Evolutionary conservation across 768 basidiomycete genomes (phyloP).

Genomic region (Multifurca ochricompacta): DNA sequence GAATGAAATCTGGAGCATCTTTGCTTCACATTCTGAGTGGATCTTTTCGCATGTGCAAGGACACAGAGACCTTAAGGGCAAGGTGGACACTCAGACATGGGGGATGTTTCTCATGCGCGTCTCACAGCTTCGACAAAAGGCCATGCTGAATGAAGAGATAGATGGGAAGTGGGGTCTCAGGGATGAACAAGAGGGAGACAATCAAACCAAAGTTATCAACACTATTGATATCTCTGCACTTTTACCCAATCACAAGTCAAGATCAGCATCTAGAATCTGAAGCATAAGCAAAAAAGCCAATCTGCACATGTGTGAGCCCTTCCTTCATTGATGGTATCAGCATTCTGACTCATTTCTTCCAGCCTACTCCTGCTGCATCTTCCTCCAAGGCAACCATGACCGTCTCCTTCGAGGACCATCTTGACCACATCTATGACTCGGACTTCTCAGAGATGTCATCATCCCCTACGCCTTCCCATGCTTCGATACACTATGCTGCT

Average conservation of each 20-base stretch:
- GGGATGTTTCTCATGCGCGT: slow-evolving; percentile 31
- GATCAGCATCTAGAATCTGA: neutral
- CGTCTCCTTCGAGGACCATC: neutral
- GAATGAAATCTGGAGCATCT: slow-evolving; percentile 42
- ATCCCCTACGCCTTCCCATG: slow-evolving; percentile 34
- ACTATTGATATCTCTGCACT: neutral
- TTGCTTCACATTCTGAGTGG: slow-evolving; percentile 55
- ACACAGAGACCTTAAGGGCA: slow-evolving; percentile 29
- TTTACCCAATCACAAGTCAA: neutral
- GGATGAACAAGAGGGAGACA: neutral
- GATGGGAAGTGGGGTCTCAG: neutral
- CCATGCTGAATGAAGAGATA: neutral
- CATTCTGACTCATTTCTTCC: neutral
- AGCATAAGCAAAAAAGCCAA: neutral
- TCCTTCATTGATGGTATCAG: too few species aligned
- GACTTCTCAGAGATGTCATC: slow-evolving; percentile 53
- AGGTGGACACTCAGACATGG: slow-evolving; percentile 42
- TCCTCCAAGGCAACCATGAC: neutral
- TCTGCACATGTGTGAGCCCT: neutral
- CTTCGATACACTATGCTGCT: slow-evolving; percentile 22
- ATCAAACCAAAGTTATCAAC: neutral
- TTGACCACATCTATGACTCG: slow-evolving; percentile 35
- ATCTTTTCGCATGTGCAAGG: slow-evolving; percentile 35
- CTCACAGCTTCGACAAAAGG: neutral
- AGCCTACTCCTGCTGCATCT: neutral